Conservation (phyloP, 176 grass and related monocot species). For the Secale cereale region DNA sequence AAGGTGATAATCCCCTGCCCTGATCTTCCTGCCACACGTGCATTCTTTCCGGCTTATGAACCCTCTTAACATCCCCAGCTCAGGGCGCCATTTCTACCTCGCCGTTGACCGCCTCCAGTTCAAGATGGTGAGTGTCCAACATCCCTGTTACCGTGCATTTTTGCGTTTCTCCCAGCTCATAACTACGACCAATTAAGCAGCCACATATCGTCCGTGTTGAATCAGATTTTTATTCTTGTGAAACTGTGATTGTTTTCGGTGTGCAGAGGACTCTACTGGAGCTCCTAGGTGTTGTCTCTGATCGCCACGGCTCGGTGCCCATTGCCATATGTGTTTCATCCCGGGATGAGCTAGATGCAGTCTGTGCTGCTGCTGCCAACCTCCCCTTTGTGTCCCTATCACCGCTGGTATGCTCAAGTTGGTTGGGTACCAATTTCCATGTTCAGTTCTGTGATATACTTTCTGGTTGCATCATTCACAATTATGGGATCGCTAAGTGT, state of each 20-base stretch:
- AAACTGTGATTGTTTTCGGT: not conserved
- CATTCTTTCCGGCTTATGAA: not conserved
- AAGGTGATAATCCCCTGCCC: conserved; percentile 16
- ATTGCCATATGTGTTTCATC: conserved; percentile 70
- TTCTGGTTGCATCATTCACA: not conserved
- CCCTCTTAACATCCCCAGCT: not conserved
- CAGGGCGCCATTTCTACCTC: conserved; percentile 70
- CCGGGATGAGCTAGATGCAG: conserved; percentile 75
- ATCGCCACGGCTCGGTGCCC: conserved; percentile 53
- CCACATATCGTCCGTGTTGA: not conserved
- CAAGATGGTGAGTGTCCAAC: conserved; percentile 49
- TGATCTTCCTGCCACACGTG: not conserved
- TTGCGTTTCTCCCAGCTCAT: not conserved
- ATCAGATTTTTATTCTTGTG: not conserved
- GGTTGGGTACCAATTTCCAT: not conserved
- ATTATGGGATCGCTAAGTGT: not conserved
- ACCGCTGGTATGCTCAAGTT: conserved; percentile 49
- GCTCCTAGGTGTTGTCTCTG: conserved; percentile 66
- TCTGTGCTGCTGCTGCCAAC: conserved; percentile 62
- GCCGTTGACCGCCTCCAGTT: conserved; percentile 77
- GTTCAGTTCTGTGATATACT: not conserved
- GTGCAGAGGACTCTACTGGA: conserved; percentile 78
- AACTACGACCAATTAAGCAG: not conserved
- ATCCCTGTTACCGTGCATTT: not conserved
- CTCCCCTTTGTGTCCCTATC: conserved; percentile 72